Base-by-base conservation (phyloP, 2,329 filamentous ascomycete species). In the Diaporthe ilicicola region DNA sequence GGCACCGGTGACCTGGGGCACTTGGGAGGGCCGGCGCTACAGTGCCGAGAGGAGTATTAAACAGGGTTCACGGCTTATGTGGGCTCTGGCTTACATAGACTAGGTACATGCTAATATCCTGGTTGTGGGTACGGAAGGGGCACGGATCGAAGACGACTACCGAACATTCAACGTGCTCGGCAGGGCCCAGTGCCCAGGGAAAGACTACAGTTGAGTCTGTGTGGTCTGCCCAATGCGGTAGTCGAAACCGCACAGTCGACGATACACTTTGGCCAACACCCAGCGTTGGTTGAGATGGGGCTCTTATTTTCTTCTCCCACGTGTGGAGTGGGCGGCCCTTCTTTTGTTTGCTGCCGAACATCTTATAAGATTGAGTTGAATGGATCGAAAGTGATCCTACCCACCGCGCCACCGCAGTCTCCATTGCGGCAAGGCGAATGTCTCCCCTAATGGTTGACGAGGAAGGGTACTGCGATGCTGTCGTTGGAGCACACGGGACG, bases 21-120 rank as follows among this genome's bases (percentile, higher is more conserved):
- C 66, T 68, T 62, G 39, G 68, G 50, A 64, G 34, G 54, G 54
- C 55, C 62, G 71, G 55, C 71, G 71, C 71, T 67, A 72, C 67
- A 56, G 55, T 68, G 53, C 66, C 67, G 56, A 44, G 56, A 67
- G 32, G 53, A 56, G 64, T 70, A 68, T 67, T 61, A 44, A 70
- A 65, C 53, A 70, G 68, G 62, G 68, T 70, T 50, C 48, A 55
- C 71, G 69, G 71, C 69, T 72, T 70, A 72, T 70, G 68, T 67
- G 62, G 67, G 61, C 37, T 55, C 50, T 55, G 53, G 66, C 66
- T 68, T 68, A 59, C 68, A 64, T 68, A 66, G n/a, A n/a, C n/a
- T n/a, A n/a, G 64, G 70, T 67, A 48, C 59, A 64, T 64, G 59
- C n/a, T 44, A 64, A 19, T 51, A 67, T 64, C 64, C 64, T 64